Base-by-base conservation (phyloP, 164 flowering plant species). In the Macadamia integrifolia region DNA sequence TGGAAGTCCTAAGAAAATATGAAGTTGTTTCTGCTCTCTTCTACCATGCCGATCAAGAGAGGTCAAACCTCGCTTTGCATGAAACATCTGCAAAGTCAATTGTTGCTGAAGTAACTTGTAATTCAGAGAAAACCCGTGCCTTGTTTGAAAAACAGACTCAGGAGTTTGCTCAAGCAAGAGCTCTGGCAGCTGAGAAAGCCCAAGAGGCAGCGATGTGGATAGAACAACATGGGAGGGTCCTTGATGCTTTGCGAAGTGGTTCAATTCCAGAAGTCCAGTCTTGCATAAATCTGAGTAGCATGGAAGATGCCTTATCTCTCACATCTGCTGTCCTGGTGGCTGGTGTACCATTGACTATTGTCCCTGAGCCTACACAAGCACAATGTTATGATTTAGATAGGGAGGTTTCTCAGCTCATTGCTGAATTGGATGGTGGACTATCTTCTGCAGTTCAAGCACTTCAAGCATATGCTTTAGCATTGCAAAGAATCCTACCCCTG, bases 341-440 rank as follows among this genome's bases (percentile, higher is more conserved):
- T 50, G 91, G 94, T 53, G 90, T 94, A 72, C 98, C 98, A 64
- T 70, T 91, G 71, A 82, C 97, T 61, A 74, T 91, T 58, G 97
- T 94, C 72, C 98, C 98, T 59, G 98, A 94, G 82, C 97, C 98
- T 42, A 94, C 98, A 43, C 96, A 85, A 82, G 96, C 77, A 62
- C 97, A 90, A 55, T 94, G 97, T 80, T 80, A 75, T 66, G 98
- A 94, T 56, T 81, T 91, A 67, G 98, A 94, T 76, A 83, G 84
- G 77, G 98, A 94, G 65, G 84, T 88, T 80, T 87, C 87, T 73
- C 82, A 84, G 71, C 81, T 84, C 55, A 75, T 87, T 50, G 69
- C 80, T 64, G 95, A 88, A 60, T 74, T 91, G 73, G 92, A 85
- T 68, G 76, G 62, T 69, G 95, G 91, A 55, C 80, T 88, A 40